phyloP scores from a whole-genome alignment of 2,329 filamentous ascomycete genomes.

The Parastagonospora nodorum region DNA sequence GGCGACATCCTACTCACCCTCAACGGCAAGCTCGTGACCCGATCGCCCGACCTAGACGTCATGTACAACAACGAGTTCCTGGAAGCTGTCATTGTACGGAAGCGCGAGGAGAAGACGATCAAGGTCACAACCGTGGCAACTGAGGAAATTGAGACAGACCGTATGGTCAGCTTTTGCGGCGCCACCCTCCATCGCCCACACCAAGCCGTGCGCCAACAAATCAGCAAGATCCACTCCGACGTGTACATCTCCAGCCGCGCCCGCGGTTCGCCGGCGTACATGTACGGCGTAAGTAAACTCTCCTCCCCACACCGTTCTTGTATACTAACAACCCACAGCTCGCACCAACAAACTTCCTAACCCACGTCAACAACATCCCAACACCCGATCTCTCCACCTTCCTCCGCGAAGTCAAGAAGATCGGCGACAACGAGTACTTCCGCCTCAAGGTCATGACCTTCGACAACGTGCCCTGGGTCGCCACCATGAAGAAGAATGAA shows the following conservation, averaged over 20 bases:
- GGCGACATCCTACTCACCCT: slow-evolving; percentile 91
- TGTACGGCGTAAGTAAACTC: slow-evolving; percentile 51
- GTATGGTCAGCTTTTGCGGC: slow-evolving; percentile 92
- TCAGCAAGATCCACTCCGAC: slow-evolving; percentile 93
- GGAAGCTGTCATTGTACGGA: slow-evolving; percentile 83
- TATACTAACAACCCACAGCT: slow-evolving; percentile 65
- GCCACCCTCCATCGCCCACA: slow-evolving; percentile 92
- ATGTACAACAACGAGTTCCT: slow-evolving; percentile 91
- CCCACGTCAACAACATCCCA: slow-evolving; percentile 86
- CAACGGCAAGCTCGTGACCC: slow-evolving; percentile 90
- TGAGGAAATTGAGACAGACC: slow-evolving; percentile 88
- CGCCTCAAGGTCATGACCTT: slow-evolving; percentile 96
- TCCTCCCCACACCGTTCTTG: slow-evolving; percentile 73
- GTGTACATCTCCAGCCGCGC: slow-evolving; percentile 87
- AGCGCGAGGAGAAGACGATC: slow-evolving; percentile 77
- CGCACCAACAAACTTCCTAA: slow-evolving; percentile 96
- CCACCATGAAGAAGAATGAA: slow-evolving; percentile 99
- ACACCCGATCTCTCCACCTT: slow-evolving; percentile 85
- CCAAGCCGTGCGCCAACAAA: slow-evolving; percentile 95
- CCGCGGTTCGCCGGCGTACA: slow-evolving; percentile 44
- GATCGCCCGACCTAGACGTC: slow-evolving; percentile 88
- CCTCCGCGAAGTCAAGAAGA: slow-evolving; percentile 78
- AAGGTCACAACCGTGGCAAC: slow-evolving; percentile 84
- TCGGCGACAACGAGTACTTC: slow-evolving; percentile 98
- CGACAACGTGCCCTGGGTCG: slow-evolving; percentile 98